Evolutionary conservation across 2,329 filamentous ascomycete species (phyloP).

Genomic region (Penicillium sp.): DNA sequence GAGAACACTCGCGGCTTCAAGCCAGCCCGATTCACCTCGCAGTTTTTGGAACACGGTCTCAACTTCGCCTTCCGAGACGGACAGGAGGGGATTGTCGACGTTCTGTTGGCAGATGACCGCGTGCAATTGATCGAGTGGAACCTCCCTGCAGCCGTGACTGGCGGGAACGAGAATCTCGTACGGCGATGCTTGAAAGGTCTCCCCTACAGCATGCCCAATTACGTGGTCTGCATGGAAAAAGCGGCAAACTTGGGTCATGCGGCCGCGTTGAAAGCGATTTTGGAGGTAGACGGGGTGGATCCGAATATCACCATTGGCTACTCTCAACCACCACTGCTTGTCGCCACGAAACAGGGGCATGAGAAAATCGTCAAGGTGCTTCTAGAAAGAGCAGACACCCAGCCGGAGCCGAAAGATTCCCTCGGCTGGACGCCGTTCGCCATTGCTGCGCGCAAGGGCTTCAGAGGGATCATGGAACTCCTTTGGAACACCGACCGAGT

Average conservation of each 20-base stretch:
- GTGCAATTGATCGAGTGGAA: neutral
- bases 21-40: neutral
- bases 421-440: neutral
- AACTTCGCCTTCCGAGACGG: neutral
- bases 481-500: neutral
- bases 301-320: neutral
- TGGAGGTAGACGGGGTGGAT: neutral
- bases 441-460: neutral
- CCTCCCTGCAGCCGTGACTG: neutral
- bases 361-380: neutral
- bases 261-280: neutral
- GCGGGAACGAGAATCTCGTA: neutral
- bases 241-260: neutral
- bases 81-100: neutral
- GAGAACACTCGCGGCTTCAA: neutral
- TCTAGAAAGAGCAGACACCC: neutral
- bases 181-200: neutral
- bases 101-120: neutral
- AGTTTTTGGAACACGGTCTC: neutral
- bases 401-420: neutral
- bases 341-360: neutral
- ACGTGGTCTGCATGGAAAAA: neutral
- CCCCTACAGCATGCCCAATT: neutral
- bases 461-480: neutral
- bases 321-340: neutral